These are phyloP conservation scores for Geosiphon pyriformis DNA, from an alignment of 192 early-diverging fungal genomes.

Conservation along the genomic window DNA sequence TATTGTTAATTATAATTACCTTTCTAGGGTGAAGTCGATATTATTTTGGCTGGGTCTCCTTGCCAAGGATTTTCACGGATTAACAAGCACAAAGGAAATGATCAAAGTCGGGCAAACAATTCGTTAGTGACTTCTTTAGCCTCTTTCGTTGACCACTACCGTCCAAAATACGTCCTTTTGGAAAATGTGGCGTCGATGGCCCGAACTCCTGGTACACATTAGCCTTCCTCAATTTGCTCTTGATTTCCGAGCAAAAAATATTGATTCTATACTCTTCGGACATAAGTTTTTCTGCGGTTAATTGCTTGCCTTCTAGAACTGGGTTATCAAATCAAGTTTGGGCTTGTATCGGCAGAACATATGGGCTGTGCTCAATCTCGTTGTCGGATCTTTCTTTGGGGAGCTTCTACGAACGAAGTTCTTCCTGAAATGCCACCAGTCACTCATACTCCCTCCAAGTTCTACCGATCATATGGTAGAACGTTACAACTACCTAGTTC, in stretches of 20 bases:
- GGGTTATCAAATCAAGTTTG: slow-evolving; percentile 28
- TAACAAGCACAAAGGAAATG: slow-evolving; percentile 12
- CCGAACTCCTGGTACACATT: background rate
- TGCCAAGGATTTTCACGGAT: slow-evolving; percentile 29
- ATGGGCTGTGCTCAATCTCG: slow-evolving; percentile 25
- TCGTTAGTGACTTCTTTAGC: slow-evolving; percentile 25
- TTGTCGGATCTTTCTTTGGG: slow-evolving; percentile 28
- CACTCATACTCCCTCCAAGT: slow-evolving; percentile 7
- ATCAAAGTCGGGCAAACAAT: slow-evolving; percentile 14
- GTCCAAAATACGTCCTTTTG: slow-evolving; percentile 25
- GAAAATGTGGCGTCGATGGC: slow-evolving; percentile 27
- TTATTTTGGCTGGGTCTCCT: slow-evolving; percentile 30
- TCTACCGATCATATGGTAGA: background rate
- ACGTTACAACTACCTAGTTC: background rate
- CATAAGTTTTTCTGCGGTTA: slow-evolving; percentile 13
- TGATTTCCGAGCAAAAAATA: background rate
- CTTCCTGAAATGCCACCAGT: slow-evolving; percentile 21
- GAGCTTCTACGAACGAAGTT: slow-evolving; percentile 15
- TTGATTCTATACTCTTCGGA: background rate
- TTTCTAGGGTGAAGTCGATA: slow-evolving; percentile 29
- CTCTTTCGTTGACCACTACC: slow-evolving; percentile 28
- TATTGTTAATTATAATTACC: background rate
- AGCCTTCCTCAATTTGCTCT: background rate
- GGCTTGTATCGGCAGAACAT: slow-evolving; percentile 17
- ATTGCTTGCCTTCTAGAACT: slow-evolving; percentile 24